Base-by-base conservation (phyloP, 768 basidiomycete genomes). In the Strobilomyces confusus region DNA sequence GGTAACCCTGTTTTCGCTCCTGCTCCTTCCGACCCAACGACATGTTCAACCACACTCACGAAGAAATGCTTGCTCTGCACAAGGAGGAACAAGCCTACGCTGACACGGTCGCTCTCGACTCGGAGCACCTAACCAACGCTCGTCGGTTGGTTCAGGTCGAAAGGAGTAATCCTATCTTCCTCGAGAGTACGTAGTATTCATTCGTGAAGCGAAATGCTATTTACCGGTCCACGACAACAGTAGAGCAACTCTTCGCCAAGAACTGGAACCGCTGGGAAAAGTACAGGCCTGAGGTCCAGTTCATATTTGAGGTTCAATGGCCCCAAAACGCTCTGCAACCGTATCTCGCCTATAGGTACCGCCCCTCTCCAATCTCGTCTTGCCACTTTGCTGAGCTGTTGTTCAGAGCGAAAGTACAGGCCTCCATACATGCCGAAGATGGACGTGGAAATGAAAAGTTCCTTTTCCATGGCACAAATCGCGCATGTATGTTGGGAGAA, bases 401-500 rank as follows among this genome's bases (percentile, higher is more conserved):
- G 25, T 29, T n/a, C 20, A 58, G 58, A 38, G 34, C 38, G 3
- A 49, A 43, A 23, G 51, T 59, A 13, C 58, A 54, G 41, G 56
- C 51, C 9, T 37, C 44, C 19, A 49, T 13, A 9, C 33, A 42
- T 3, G 51, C 57, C 20, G 29, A 53, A 13, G 51, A 49, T 17
- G 51, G 51, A 13, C 43, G 29, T 15, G 57, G 57, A 30, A 58
- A 58, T n/a, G 56, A 58, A 6, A 52, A 46, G 8, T 44, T 44
- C 32, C 42, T 52, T n/a, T 58, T 58, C 25, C 56, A 58, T 25
- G 56, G 57, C 9, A 58, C 58, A 29, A 58, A 58, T 9, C 57
- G 57, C 36, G 57, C 57, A 15, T 58, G 47, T 23, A 15, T 58
- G 44, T 29, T 58, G 5, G 57, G 57, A 41, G 57, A 58, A 46